A percentile compares a stretch with the other conserved stretches of the same genome.
Conservation (phyloP, 108 stramenopile species). For the Mayamaea pseudoterrestris region DNA sequence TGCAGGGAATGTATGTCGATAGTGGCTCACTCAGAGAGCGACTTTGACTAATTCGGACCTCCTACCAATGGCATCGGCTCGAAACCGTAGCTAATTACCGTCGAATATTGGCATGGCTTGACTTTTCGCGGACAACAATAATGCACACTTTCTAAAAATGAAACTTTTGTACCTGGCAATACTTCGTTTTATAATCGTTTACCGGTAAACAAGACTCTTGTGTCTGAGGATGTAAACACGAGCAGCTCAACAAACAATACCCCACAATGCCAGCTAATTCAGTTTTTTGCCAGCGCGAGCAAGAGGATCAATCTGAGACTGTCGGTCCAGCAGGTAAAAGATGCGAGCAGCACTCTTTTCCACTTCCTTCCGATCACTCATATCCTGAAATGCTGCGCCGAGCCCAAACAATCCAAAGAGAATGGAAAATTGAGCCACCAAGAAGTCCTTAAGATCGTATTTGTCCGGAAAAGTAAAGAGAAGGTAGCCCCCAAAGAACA, state of each 20-base stretch:
- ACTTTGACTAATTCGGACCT: too few species aligned
- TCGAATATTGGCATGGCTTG: too few species aligned
- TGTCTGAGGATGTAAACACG: too few species aligned
- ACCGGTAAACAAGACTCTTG: not conserved
- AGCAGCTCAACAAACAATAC: not conserved
- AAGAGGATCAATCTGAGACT: constrained; percentile 49
- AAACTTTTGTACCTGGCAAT: too few species aligned
- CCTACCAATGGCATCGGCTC: too few species aligned
- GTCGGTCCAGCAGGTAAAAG: constrained; percentile 50
- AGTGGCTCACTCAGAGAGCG: too few species aligned
- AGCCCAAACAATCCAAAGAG: constrained; percentile 65
- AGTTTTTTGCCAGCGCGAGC: constrained; percentile 33
- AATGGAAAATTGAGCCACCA: constrained; percentile 62
- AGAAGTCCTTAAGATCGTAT: constrained; percentile 48
- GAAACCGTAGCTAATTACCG: too few species aligned
- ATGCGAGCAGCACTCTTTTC: constrained; percentile 50
- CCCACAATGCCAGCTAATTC: constrained; percentile 2
- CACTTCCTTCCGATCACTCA: constrained; percentile 49
- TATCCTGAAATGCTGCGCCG: constrained; percentile 58
- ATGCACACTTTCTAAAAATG: too few species aligned
- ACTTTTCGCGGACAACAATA: too few species aligned
- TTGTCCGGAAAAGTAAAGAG: constrained; percentile 34
- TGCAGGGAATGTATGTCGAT: too few species aligned
- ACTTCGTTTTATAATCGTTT: too few species aligned
- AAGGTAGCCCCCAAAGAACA: constrained; percentile 70